These are phyloP conservation scores for Pezicula carpinea DNA, from an alignment of 2,329 filamentous ascomycete genomes.

Conservation along the genomic window DNA sequence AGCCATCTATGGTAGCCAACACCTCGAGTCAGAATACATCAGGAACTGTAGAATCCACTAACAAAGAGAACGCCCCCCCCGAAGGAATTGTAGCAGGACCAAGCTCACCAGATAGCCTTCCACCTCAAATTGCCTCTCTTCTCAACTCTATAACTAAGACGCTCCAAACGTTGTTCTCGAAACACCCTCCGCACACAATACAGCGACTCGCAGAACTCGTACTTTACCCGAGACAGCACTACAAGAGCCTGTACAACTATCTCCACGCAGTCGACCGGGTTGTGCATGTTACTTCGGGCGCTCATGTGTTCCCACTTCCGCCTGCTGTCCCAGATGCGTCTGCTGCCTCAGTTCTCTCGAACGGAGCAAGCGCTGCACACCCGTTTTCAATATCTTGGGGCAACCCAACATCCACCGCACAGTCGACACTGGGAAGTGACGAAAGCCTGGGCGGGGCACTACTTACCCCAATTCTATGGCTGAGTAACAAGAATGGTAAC, in stretches of 20 bases:
- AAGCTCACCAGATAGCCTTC: conserved; percentile 44
- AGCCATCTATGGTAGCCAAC: conserved; percentile 22
- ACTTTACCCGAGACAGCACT: conserved; percentile 70
- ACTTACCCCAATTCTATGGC: conserved; percentile 91
- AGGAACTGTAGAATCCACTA: conserved; percentile 42
- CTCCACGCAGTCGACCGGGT: conserved; percentile 88
- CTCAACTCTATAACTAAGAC: conserved; percentile 56
- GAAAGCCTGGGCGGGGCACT: conserved; percentile 86
- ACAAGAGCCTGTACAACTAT: conserved; percentile 76
- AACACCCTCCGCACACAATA: conserved; percentile 82
- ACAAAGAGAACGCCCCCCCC: conserved; percentile 65
- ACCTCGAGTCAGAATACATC: conserved; percentile 15
- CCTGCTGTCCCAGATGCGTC: conserved; percentile 56
- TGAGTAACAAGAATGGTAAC: conserved; percentile 40
- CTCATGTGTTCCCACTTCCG: conserved; percentile 78
- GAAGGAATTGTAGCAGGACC: conserved; percentile 7
- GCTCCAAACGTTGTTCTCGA: conserved; percentile 62
- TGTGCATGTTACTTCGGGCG: conserved; percentile 80
- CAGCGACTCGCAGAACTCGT: conserved; percentile 89
- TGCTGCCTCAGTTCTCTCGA: conserved; percentile 48
- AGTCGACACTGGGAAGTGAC: conserved; percentile 65
- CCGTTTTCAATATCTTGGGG: conserved; percentile 40
- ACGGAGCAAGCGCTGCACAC: conserved; percentile 48
- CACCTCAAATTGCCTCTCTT: conserved; percentile 59
- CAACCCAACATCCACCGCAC: conserved; percentile 37